Evolutionary conservation across 805 yeast species (phyloP).

Genomic region (Schizosaccharomyces octosporus): DNA sequence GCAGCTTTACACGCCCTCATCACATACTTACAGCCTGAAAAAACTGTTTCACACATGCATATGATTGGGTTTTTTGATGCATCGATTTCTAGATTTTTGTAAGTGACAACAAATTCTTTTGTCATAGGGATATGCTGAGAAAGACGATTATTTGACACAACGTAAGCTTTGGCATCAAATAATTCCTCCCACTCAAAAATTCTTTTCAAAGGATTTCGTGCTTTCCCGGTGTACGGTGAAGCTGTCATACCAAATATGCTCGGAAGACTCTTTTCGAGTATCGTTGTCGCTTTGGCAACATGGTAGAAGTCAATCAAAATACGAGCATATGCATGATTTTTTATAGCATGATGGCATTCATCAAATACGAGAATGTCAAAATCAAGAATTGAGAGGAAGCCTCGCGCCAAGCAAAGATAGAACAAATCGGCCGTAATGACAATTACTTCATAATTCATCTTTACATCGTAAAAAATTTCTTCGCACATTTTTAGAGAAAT

Average conservation of each 20-base stretch:
- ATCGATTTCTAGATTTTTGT: not conserved
- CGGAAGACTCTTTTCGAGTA: not conserved
- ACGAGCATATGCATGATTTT: slow-evolving; percentile 2
- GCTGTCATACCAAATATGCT: slow-evolving; percentile 5
- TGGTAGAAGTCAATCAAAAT: slow-evolving; percentile 4
- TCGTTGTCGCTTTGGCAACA: not conserved
- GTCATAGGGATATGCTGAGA: not conserved
- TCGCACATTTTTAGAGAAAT: not conserved
- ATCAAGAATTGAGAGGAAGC: slow-evolving; percentile 1
- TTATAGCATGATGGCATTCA: slow-evolving; percentile 6
- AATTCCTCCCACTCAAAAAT: not conserved
- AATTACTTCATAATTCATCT: not conserved
- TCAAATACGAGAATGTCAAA: slow-evolving; percentile 4
- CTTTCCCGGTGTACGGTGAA: slow-evolving; percentile 3
- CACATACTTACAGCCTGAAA: not conserved
- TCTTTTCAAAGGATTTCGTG: not conserved
- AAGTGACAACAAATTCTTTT: not conserved
- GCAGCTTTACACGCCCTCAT: not conserved
- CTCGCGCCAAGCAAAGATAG: slow-evolving; percentile 1
- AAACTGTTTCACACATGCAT: not conserved
- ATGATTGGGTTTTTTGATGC: not conserved
- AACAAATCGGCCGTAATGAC: slow-evolving; percentile 4
- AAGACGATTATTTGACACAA: not conserved
- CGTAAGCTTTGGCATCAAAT: not conserved
- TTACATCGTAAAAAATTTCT: not conserved